Evolutionary conservation across 2,329 filamentous ascomycete genomes (phyloP).

Genomic region (Trichoderma sp.): DNA sequence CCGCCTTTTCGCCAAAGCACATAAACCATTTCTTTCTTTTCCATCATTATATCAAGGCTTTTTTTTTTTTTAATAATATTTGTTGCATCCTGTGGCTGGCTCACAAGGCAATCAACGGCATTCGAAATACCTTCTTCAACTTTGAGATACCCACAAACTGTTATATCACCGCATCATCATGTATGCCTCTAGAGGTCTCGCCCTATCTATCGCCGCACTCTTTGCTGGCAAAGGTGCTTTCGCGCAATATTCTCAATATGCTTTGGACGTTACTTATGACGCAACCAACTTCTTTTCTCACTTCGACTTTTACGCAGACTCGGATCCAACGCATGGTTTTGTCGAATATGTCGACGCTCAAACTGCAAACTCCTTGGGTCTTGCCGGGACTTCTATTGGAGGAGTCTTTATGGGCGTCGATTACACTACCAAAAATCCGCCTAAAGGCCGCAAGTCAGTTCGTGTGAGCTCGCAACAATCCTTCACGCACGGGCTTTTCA

Average conservation of each 20-base stretch:
- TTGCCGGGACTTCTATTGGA: slow-evolving; percentile 55
- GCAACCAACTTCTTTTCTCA: slow-evolving; percentile 53
- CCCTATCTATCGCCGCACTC: slow-evolving; percentile 31
- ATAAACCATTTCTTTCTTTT: background rate
- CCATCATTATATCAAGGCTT: background rate
- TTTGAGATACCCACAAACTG: slow-evolving; percentile 7
- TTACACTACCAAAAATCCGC: slow-evolving; percentile 51
- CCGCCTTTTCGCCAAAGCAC: background rate
- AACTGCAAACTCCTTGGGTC: slow-evolving; percentile 55
- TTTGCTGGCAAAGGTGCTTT: slow-evolving; percentile 26
- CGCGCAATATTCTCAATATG: slow-evolving; percentile 23
- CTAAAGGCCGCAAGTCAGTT: slow-evolving; percentile 64
- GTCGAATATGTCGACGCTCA: slow-evolving; percentile 63
- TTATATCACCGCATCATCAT: slow-evolving; percentile 13
- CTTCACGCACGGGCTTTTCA: slow-evolving; percentile 67
- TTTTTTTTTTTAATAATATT: background rate
- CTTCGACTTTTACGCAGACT: slow-evolving; percentile 53
- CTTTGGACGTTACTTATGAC: slow-evolving; percentile 48
- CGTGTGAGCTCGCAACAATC: slow-evolving; percentile 64
- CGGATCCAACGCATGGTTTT: slow-evolving; percentile 72
- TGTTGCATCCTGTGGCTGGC: slow-evolving; percentile 20
- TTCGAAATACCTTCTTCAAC: background rate
- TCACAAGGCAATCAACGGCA: slow-evolving; percentile 20
- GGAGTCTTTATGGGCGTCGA: slow-evolving; percentile 70
- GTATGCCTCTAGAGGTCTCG: slow-evolving; percentile 25